Percentiles rank a stretch among this genome's conserved stretches.
Evolutionary conservation across 768 basidiomycete genomes (phyloP).

Genomic region (Hortiboletus campestris): DNA sequence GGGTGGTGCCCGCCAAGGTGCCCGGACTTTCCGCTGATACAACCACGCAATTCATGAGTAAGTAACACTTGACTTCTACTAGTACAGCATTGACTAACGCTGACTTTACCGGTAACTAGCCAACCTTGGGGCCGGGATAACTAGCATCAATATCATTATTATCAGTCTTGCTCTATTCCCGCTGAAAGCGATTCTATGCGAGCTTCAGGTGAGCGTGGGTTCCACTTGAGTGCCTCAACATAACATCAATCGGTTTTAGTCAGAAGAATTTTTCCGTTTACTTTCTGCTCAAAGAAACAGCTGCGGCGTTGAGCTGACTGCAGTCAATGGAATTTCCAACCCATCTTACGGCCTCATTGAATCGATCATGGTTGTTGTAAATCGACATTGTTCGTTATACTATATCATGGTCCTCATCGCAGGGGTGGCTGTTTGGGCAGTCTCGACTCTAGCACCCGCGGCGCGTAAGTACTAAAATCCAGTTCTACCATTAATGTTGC

Average conservation of each 20-base stretch:
- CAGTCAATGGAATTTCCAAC: slow-evolving; percentile 16
- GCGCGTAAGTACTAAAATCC: slow-evolving; percentile 11
- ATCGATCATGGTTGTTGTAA: neutral
- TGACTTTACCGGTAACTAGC: neutral
- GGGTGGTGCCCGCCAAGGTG: slow-evolving; percentile 5
- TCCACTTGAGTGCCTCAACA: too few species aligned
- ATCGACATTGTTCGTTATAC: slow-evolving; percentile 7
- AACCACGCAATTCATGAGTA: slow-evolving; percentile 9
- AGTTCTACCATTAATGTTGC: neutral
- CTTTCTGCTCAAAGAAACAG: slow-evolving; percentile 3
- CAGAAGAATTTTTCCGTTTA: slow-evolving; percentile 21
- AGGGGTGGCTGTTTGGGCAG: slow-evolving; percentile 1
- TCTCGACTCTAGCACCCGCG: slow-evolving; percentile 8
- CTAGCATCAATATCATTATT: slow-evolving; percentile 15
- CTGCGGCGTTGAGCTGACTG: slow-evolving; percentile 1
- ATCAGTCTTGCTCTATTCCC: slow-evolving; percentile 15
- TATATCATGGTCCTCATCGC: slow-evolving; percentile 8
- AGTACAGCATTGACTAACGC: too few species aligned
- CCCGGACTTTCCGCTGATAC: neutral
- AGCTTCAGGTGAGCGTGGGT: slow-evolving; percentile 7
- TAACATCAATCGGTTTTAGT: slow-evolving; percentile 1
- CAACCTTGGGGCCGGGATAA: slow-evolving; percentile 10
- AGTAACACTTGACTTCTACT: neutral
- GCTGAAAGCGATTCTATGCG: slow-evolving; percentile 7
- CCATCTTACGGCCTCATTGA: slow-evolving; percentile 8